Percentiles rank a stretch among this genome's conserved stretches.
Conservation (phyloP, 306 rosid species). For the Casuarina cunninghamiana region DNA sequence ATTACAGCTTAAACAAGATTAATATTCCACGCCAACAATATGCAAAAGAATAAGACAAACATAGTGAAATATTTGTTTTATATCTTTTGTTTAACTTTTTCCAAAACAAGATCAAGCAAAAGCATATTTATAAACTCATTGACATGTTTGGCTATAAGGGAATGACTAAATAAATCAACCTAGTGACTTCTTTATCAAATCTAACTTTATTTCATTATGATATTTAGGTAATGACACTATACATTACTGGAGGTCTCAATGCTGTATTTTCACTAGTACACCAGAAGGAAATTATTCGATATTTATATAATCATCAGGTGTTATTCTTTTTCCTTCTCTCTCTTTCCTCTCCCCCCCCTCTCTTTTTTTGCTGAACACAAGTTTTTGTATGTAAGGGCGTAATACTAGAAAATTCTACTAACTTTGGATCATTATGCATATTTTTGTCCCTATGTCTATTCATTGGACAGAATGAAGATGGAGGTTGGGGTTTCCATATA, state of each 20-base stretch:
- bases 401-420: not conserved
- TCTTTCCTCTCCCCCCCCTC: too few relatives aligned
- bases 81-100: too few relatives aligned
- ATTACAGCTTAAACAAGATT: too few relatives aligned
- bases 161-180: not conserved
- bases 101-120: too few relatives aligned
- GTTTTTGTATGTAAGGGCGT: not conserved
- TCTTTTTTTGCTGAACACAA: too few relatives aligned
- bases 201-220: not conserved
- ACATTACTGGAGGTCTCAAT: conserved; percentile 56
- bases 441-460: not conserved
- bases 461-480: conserved; percentile 58
- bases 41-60: too few relatives aligned
- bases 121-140: too few relatives aligned
- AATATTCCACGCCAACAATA: too few relatives aligned
- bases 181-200: not conserved
- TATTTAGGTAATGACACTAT: conserved; percentile 51
- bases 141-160: too few relatives aligned
- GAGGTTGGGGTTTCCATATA: conserved; percentile 79
- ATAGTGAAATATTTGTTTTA: too few relatives aligned
- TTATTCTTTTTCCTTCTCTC: not conserved
- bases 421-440: not conserved
- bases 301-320: conserved; percentile 76
- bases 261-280: conserved; percentile 54
- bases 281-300: conserved; percentile 59